phyloP scores from a whole-genome alignment of 345 rosid species.

The Heritiera fomes region DNA sequence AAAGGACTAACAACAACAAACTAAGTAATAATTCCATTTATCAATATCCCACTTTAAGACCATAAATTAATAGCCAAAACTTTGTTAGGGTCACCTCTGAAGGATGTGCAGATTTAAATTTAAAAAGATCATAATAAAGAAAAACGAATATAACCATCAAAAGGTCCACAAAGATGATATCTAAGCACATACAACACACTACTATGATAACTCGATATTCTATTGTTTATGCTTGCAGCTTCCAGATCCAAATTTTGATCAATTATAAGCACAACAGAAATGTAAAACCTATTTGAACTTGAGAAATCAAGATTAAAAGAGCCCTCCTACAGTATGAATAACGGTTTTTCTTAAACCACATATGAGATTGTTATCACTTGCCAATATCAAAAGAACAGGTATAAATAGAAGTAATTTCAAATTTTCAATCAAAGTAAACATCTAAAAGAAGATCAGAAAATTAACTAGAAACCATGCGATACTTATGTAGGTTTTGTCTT shows the following conservation, averaged over 20 bases:
- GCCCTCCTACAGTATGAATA: not conserved
- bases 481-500: not conserved
- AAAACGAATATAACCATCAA: not conserved
- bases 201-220: not conserved
- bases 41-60: not conserved
- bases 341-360: not conserved
- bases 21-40: not conserved
- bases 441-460: not conserved
- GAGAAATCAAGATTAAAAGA: not conserved
- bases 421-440: not conserved
- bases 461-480: not conserved
- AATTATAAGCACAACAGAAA: not conserved
- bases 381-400: not conserved
- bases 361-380: not conserved
- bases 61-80: conserved; percentile 7
- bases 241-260: not conserved
- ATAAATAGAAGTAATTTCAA: not conserved
- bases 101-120: not conserved
- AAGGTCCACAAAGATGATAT: not conserved
- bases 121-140: not conserved
- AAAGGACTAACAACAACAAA: not conserved
- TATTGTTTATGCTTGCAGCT: not conserved
- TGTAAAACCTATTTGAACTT: not conserved
- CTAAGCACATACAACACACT: not conserved
- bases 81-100: not conserved